phyloP scores from a whole-genome alignment of 1,284 basidiomycete species.

The Ustilago esculenta region DNA sequence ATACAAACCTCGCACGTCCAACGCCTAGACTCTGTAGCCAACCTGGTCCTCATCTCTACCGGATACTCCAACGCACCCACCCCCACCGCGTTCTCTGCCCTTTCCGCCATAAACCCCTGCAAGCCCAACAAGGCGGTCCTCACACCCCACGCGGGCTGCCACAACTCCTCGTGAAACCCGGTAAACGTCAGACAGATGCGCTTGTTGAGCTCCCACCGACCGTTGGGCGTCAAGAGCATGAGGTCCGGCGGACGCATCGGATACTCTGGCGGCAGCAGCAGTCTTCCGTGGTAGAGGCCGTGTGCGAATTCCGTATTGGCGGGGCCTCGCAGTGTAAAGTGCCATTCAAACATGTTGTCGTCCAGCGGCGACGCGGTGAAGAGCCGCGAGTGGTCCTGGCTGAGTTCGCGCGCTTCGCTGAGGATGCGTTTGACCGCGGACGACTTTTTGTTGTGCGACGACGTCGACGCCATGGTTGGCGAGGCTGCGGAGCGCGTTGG shows the following conservation, averaged over 20 bases:
- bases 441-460: slow-evolving; percentile 69
- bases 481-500: too few relatives aligned
- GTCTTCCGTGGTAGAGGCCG: slow-evolving; percentile 84
- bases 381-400: slow-evolving; percentile 80
- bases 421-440: slow-evolving; percentile 94
- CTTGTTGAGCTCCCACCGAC: slow-evolving; percentile 91
- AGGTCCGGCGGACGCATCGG: slow-evolving; percentile 93
- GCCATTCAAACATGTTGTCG: slow-evolving; percentile 79
- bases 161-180: slow-evolving; percentile 74
- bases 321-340: slow-evolving; percentile 91
- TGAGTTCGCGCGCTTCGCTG: slow-evolving; percentile 90
- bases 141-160: slow-evolving; percentile 98
- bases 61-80: slow-evolving; percentile 90
- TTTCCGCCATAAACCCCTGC: slow-evolving; percentile 65
- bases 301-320: slow-evolving; percentile 62
- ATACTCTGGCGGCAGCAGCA: slow-evolving; percentile 88
- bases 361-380: slow-evolving; percentile 85
- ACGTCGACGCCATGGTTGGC: slow-evolving; percentile 34
- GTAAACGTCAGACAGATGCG: slow-evolving; percentile 74
- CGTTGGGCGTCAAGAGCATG: slow-evolving; percentile 93
- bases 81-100: slow-evolving; percentile 79
- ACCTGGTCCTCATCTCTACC: slow-evolving; percentile 83
- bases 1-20: slow-evolving; percentile 52
- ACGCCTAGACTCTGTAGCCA: slow-evolving; percentile 42
- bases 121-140: slow-evolving; percentile 77